Percentiles rank a stretch among this genome's conserved stretches.
Conservation (phyloP, 108 stramenopile genomes). For the Cyclotella distinguenda region DNA sequence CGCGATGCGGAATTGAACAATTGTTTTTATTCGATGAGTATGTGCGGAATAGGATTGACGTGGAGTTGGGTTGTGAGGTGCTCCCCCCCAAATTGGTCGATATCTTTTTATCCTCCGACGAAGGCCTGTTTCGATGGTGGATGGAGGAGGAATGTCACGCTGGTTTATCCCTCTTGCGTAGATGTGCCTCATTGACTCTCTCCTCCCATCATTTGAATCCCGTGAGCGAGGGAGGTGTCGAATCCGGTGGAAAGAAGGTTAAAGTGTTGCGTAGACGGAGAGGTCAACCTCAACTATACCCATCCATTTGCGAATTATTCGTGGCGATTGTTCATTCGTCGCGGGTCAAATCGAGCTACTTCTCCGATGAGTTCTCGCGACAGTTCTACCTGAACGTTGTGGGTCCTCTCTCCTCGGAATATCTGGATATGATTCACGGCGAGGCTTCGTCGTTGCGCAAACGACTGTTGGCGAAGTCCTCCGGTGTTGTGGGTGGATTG, state of each 20-base stretch:
- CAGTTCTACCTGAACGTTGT: slow-evolving; percentile 60
- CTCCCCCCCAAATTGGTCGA: slow-evolving; percentile 48
- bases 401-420: slow-evolving; percentile 66
- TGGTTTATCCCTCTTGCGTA: slow-evolving; percentile 37
- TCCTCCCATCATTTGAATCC: slow-evolving; percentile 24
- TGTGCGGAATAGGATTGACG: slow-evolving; percentile 6
- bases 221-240: not conserved
- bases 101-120: slow-evolving; percentile 51
- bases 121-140: slow-evolving; percentile 71
- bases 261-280: not conserved
- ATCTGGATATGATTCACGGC: slow-evolving; percentile 70
- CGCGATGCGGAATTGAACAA: slow-evolving; percentile 63
- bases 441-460: slow-evolving; percentile 56
- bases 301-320: slow-evolving; percentile 70
- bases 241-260: not conserved
- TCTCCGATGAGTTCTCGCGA: slow-evolving; percentile 40
- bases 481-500: not conserved
- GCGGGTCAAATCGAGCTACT: slow-evolving; percentile 54
- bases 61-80: not conserved
- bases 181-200: slow-evolving; percentile 60
- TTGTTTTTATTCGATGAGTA: slow-evolving; percentile 68
- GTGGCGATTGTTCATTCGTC: slow-evolving; percentile 65
- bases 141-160: slow-evolving; percentile 62
- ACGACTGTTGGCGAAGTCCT: slow-evolving; percentile 19
- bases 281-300: slow-evolving; percentile 20